These are phyloP conservation scores for Pelargonium cotyledonis DNA, from an alignment of 441 rosid genomes.

Conservation along the genomic window DNA sequence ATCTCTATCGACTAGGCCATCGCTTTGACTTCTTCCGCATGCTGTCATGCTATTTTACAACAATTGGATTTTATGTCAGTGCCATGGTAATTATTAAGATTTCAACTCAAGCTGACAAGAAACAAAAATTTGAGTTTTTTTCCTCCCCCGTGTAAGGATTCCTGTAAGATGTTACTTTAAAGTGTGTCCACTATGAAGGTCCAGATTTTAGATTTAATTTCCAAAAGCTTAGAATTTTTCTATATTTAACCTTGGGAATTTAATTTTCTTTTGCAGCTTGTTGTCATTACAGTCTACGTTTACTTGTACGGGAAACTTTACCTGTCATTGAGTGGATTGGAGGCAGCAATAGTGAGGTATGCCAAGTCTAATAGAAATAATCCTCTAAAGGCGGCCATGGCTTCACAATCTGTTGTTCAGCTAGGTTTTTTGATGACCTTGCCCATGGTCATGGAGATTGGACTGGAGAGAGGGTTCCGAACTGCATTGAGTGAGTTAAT, in stretches of 20 bases:
- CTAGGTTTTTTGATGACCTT: conserved; percentile 69
- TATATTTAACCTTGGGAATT: conserved; percentile 13
- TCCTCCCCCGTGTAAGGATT: background rate
- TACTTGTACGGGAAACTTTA: conserved; percentile 88
- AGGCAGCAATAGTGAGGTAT: conserved; percentile 60
- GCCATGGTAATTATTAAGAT: conserved; percentile 54
- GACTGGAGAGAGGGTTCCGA: conserved; percentile 87
- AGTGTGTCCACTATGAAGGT: background rate
- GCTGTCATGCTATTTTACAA: conserved; percentile 83
- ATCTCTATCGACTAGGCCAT: conserved; percentile 82
- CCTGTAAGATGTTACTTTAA: background rate
- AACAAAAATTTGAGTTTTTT: background rate
- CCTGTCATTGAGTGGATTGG: conserved; percentile 81
- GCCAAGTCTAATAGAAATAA: conserved; percentile 57
- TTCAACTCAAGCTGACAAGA: conserved; percentile 9
- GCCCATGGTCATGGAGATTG: conserved; percentile 97
- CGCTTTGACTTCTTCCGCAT: conserved; percentile 94
- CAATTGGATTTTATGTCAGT: conserved; percentile 75
- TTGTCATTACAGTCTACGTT: conserved; percentile 61
- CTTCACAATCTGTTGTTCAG: conserved; percentile 81
- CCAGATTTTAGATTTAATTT: conserved; percentile 7
- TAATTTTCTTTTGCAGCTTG: conserved; percentile 42
- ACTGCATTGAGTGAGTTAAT: conserved; percentile 71
- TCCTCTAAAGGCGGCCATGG: conserved; percentile 82
- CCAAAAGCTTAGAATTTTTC: background rate